phyloP scores from a whole-genome alignment of 768 basidiomycete species.

The Mycena capillaripes region DNA sequence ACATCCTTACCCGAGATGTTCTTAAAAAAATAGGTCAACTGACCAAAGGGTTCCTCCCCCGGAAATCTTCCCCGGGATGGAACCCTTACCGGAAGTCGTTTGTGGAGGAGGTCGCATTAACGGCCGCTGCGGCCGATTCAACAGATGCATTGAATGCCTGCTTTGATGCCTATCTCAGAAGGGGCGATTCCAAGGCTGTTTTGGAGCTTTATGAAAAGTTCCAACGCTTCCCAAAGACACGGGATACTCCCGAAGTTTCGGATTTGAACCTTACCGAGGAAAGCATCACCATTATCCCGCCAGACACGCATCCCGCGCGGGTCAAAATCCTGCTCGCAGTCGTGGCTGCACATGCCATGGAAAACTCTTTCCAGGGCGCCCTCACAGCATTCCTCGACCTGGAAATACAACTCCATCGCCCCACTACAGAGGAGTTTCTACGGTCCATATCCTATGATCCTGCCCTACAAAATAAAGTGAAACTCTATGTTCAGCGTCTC shows the following conservation, averaged over 20 bases:
- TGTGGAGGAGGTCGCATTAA: conserved; percentile 64
- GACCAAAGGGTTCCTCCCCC: conserved; percentile 46
- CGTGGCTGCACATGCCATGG: conserved; percentile 73
- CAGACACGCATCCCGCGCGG: conserved; percentile 43
- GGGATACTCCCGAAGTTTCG: conserved; percentile 27
- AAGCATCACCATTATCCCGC: conserved; percentile 13
- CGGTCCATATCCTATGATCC: conserved; percentile 50
- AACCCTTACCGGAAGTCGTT: conserved; percentile 44
- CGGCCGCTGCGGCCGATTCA: conserved; percentile 59
- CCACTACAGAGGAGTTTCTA: conserved; percentile 56
- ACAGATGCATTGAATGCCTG: conserved; percentile 63
- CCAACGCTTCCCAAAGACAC: conserved; percentile 41
- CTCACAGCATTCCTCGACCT: conserved; percentile 58
- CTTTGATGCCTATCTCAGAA: conserved; percentile 61
- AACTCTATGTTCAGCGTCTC: conserved; percentile 62
- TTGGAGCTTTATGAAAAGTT: conserved; percentile 61
- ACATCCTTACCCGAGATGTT: conserved; percentile 59
- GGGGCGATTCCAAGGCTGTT: conserved; percentile 56
- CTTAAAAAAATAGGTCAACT: conserved; percentile 55
- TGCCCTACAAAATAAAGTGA: conserved; percentile 56
- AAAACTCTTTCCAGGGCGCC: conserved; percentile 70
- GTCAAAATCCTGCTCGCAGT: conserved; percentile 63
- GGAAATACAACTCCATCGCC: conserved; percentile 51
- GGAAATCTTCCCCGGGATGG: conserved; percentile 35
- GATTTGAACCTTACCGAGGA: conserved; percentile 30